Evolutionary conservation across 2,329 filamentous ascomycete genomes (phyloP).

Genomic region (Kalmusia sp.): DNA sequence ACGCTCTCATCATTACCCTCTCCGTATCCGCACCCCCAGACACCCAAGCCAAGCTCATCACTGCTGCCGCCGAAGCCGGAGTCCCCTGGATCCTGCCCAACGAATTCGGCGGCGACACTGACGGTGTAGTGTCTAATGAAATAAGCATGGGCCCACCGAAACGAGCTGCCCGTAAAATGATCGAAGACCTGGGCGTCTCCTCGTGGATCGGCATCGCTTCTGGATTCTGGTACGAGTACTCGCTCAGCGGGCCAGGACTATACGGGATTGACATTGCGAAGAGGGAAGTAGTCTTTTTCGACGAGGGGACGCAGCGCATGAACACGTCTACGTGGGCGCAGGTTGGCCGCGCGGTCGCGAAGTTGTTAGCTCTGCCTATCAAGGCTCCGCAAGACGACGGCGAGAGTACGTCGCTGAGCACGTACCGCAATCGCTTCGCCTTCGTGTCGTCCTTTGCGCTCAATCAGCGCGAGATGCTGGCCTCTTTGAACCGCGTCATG

Average conservation of each 20-base stretch:
- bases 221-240: constrained; percentile 50
- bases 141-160: constrained; percentile 1
- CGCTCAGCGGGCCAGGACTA: constrained; percentile 35
- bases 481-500: constrained; percentile 65
- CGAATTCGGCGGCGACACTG: constrained; percentile 39
- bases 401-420: constrained; percentile 10
- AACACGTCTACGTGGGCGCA: constrained; percentile 66
- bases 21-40: constrained; percentile 32
- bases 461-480: constrained; percentile 69
- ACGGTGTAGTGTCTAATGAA: constrained; percentile 16
- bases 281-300: constrained; percentile 34
- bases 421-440: constrained; percentile 34
- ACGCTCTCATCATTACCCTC: constrained; percentile 52
- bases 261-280: constrained; percentile 48
- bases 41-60: constrained; percentile 37
- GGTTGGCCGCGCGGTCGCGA: constrained; percentile 61
- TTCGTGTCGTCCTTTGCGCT: constrained; percentile 43
- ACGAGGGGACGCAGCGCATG: constrained; percentile 35
- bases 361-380: constrained; percentile 47
- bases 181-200: constrained; percentile 25
- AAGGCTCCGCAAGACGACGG: constrained; percentile 16
- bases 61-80: constrained; percentile 46
- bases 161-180: constrained; percentile 7
- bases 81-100: constrained; percentile 52
- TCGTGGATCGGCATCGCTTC: constrained; percentile 27